phyloP scores from a whole-genome alignment of 371 early-diverging fungal genomes.

The Zopfochytrium polystomum region DNA sequence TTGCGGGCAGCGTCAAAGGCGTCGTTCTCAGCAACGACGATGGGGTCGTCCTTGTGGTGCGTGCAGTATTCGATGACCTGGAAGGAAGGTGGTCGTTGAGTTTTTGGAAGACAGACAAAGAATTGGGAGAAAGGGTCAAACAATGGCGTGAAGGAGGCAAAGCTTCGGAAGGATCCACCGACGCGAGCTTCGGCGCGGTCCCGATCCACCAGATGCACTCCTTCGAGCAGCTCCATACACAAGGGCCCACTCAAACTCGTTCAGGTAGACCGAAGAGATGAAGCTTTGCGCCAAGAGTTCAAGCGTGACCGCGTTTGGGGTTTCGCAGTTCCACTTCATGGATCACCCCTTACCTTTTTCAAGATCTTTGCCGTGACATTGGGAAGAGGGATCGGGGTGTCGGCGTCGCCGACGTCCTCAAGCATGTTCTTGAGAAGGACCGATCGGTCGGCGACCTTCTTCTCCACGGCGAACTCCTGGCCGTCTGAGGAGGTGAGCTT shows the following conservation, averaged over 20 bases:
- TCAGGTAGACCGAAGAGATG: too few species aligned
- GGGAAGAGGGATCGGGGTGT: constrained; percentile 67
- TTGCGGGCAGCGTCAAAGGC: constrained; percentile 26
- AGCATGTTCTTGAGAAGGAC: constrained; percentile 89
- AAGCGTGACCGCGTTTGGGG: too few species aligned
- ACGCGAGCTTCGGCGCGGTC: too few species aligned
- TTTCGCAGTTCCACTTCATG: too few species aligned
- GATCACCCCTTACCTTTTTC: constrained; percentile 46
- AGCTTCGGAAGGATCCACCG: too few species aligned
- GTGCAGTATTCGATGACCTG: constrained; percentile 74
- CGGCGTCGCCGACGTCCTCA: constrained; percentile 73
- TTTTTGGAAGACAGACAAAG: too few species aligned
- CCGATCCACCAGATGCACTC: too few species aligned
- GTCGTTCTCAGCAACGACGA: constrained; percentile 32
- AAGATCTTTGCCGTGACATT: constrained; percentile 73
- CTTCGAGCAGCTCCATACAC: too few species aligned
- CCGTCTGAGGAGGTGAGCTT: constrained; percentile 49
- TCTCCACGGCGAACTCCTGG: constrained; percentile 63
- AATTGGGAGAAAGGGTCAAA: too few species aligned
- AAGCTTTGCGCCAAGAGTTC: too few species aligned
- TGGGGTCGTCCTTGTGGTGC: constrained; percentile 64
- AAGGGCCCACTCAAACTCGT: too few species aligned
- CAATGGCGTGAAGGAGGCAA: too few species aligned
- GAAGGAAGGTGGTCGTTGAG: neutral
- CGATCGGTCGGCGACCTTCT: constrained; percentile 77